phyloP scores from a whole-genome alignment of 2,329 filamentous ascomycete genomes.

The Claviceps quebecensis region DNA sequence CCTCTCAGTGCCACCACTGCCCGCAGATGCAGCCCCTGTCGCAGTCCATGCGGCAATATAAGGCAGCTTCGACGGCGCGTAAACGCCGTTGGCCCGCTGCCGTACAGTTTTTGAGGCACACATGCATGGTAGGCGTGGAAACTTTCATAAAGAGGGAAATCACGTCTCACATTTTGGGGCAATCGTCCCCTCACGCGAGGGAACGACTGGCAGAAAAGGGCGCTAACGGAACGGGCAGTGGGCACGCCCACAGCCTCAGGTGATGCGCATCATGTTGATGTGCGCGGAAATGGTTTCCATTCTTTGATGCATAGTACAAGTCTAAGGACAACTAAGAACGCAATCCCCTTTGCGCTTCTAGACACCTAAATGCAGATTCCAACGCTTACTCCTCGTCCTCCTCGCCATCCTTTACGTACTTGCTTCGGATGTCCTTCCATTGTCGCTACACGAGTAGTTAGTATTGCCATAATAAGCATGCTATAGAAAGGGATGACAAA shows the following conservation, averaged over 20 bases:
- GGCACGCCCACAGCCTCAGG: neutral
- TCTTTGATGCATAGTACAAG: slow-evolving; percentile 20
- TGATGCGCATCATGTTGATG: neutral
- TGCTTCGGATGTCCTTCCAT: slow-evolving; percentile 98
- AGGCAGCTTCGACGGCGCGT: slow-evolving; percentile 1
- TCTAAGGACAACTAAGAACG: slow-evolving; percentile 11
- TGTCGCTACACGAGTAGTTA: slow-evolving; percentile 52
- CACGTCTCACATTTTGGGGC: neutral
- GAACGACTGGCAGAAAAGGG: neutral
- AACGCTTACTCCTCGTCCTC: slow-evolving; percentile 40
- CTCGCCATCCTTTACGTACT: slow-evolving; percentile 61
- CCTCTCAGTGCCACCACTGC: too few relatives aligned
- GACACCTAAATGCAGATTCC: neutral
- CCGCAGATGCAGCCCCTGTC: slow-evolving; percentile 3
- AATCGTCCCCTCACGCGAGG: neutral
- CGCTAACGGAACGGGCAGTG: neutral
- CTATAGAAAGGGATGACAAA: too few relatives aligned
- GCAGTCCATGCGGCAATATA: neutral
- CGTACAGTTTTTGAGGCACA: too few relatives aligned
- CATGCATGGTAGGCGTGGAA: too few relatives aligned
- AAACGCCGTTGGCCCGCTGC: too few relatives aligned
- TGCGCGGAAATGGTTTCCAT: slow-evolving; percentile 11
- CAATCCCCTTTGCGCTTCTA: slow-evolving; percentile 8
- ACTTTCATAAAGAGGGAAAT: neutral
- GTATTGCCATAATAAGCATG: slow-evolving; percentile 6